Evolutionary conservation across 257 asterid species (phyloP).

Genomic region (Solanum appendiculatum): DNA sequence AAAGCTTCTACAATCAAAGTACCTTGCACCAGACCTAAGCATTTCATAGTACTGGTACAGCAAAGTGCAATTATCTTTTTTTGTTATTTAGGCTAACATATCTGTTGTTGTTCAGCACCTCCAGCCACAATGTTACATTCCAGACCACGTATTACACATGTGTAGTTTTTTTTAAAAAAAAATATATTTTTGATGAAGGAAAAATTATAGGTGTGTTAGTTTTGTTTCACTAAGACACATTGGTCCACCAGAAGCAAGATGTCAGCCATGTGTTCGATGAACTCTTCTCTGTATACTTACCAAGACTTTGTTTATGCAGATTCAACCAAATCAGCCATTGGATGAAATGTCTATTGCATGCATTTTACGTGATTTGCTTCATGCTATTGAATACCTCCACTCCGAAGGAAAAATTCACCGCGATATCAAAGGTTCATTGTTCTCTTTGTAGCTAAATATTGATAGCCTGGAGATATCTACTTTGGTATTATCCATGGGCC

Average conservation of each 20-base stretch:
- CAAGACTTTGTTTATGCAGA: conserved; percentile 41
- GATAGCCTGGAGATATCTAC: background rate
- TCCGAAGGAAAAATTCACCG: conserved; percentile 97
- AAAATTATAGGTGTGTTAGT: background rate
- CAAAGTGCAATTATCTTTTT: background rate
- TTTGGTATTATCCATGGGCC: background rate
- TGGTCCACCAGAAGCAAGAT: background rate
- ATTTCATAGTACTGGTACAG: background rate
- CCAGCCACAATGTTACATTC: background rate
- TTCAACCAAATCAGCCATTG: conserved; percentile 91
- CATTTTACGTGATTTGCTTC: conserved; percentile 91
- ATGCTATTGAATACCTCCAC: conserved; percentile 95
- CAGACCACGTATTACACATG: background rate
- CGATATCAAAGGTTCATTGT: conserved; percentile 80
- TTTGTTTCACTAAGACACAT: background rate
- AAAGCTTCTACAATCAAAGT: background rate
- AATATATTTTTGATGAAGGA: background rate
- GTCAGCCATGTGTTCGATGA: background rate
- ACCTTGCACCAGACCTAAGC: background rate
- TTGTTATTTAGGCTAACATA: background rate
- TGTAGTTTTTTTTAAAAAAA: background rate
- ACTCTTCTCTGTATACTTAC: background rate
- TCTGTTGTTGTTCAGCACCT: background rate
- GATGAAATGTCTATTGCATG: conserved; percentile 95
- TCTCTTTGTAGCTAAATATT: background rate